Evolutionary conservation across 2,329 filamentous ascomycete species (phyloP).

Genomic region (Fusarium sp.): DNA sequence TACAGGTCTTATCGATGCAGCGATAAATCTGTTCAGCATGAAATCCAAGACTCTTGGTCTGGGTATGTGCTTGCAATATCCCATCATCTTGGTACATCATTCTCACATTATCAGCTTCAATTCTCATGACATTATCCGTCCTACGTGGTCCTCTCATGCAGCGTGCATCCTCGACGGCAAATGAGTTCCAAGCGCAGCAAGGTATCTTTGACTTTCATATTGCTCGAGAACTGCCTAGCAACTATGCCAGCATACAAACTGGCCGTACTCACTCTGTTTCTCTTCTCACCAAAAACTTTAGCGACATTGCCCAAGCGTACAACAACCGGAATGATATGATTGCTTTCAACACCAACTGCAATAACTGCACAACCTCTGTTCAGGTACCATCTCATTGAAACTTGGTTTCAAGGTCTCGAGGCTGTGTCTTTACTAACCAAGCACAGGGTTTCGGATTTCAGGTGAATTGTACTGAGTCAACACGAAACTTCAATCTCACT

Average conservation of each 20-base stretch:
- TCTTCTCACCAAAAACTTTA: conserved; percentile 35
- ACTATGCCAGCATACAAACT: conserved; percentile 35
- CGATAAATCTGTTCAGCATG: conserved; percentile 24
- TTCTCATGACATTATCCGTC: conserved; percentile 37
- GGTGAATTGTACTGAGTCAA: conserved; percentile 31
- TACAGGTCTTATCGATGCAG: conserved; percentile 31
- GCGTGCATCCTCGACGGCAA: conserved; percentile 31
- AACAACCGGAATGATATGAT: conserved; percentile 28
- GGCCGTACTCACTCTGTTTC: conserved; percentile 27
- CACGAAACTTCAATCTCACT: conserved; percentile 18
- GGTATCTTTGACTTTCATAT: conserved; percentile 30
- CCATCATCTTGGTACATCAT: rapidly evolving
- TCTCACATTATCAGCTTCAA: conserved; percentile 16
- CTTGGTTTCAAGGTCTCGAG: not conserved
- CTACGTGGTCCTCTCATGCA: conserved; percentile 34
- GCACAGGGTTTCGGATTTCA: conserved; percentile 29
- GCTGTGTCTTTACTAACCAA: not conserved
- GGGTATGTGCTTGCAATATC: conserved; percentile 1
- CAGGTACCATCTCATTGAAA: not conserved
- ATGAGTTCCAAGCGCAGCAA: conserved; percentile 9
- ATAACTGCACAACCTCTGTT: conserved; percentile 31
- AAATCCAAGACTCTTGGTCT: conserved; percentile 33
- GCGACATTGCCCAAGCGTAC: conserved; percentile 33
- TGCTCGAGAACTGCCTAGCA: conserved; percentile 25
- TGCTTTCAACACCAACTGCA: conserved; percentile 20